Percentiles rank a stretch among this genome's conserved stretches.
These are phyloP conservation scores for Pichia sp. DNA, from an alignment of 1,139 yeast species.

Conservation along the genomic window DNA sequence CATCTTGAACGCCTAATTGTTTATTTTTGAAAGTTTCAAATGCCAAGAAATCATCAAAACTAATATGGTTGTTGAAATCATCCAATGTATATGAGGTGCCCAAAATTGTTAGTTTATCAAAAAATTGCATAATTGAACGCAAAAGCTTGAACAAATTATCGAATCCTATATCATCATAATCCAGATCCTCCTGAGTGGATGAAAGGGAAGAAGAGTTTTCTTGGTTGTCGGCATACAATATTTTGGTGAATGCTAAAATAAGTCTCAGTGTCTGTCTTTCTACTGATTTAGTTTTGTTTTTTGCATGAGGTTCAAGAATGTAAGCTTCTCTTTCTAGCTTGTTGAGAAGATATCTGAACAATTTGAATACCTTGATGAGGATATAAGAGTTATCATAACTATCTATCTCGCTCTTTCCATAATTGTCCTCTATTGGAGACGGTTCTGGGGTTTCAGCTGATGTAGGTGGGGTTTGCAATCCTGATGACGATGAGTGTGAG, in stretches of 20 bases:
- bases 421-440: not conserved
- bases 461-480: not conserved
- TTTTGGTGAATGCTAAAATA: slow-evolving; percentile 29
- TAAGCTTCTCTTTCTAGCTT: slow-evolving; percentile 26
- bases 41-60: slow-evolving; percentile 25
- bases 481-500: not conserved
- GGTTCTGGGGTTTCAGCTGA: not conserved
- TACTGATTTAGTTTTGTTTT: slow-evolving; percentile 19
- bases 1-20: slow-evolving; percentile 13
- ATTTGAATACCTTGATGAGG: slow-evolving; percentile 27
- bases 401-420: slow-evolving; percentile 5
- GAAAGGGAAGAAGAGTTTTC: slow-evolving; percentile 9
- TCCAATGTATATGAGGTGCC: slow-evolving; percentile 18
- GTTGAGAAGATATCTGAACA: slow-evolving; percentile 23
- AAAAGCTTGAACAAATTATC: slow-evolving; percentile 30
- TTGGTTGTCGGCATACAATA: slow-evolving; percentile 26
- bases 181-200: slow-evolving; percentile 4
- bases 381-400: slow-evolving; percentile 30
- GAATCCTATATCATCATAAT: slow-evolving; percentile 26
- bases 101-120: slow-evolving; percentile 19
- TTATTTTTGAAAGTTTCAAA: slow-evolving; percentile 23
- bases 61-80: slow-evolving; percentile 24
- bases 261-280: slow-evolving; percentile 29
- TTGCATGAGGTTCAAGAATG: slow-evolving; percentile 25
- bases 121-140: slow-evolving; percentile 22